Percentiles rank a stretch among this genome's conserved stretches.
Conservation (phyloP, 2,329 filamentous ascomycete species). For the Emmonsiellopsis sp. region DNA sequence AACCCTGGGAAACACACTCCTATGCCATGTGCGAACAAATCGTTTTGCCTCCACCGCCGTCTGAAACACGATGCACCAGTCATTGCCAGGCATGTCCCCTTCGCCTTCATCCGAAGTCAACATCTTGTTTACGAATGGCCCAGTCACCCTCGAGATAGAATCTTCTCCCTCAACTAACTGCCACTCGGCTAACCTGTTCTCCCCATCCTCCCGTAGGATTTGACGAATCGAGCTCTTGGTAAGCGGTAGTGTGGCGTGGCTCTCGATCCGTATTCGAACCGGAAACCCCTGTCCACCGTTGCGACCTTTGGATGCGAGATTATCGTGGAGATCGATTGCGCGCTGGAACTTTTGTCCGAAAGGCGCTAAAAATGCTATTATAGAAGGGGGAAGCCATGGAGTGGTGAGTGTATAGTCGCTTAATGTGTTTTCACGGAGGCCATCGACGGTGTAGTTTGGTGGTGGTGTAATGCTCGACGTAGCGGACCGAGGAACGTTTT, state of each 20-base stretch:
- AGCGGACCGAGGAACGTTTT: constrained; percentile 7
- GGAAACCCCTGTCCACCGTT: constrained; percentile 5
- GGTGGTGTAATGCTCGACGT: constrained; percentile 9
- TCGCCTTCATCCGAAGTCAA: constrained; percentile 3
- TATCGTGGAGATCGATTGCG: constrained; percentile 9
- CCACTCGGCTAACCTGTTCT: constrained; percentile 10
- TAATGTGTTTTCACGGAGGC: constrained; percentile 2
- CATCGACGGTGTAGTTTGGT: constrained; percentile 5
- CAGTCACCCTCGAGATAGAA: constrained; percentile 7
- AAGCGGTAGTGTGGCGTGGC: background rate
- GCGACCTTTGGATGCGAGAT: background rate
- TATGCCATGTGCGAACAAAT: constrained; percentile 46
- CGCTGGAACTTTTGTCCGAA: constrained; percentile 10
- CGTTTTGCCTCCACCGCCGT: constrained; percentile 46
- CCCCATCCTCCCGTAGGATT: constrained; percentile 11
- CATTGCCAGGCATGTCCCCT: constrained; percentile 16
- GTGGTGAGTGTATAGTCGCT: constrained; percentile 14
- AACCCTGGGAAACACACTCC: constrained; percentile 31
- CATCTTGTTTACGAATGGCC: constrained; percentile 5
- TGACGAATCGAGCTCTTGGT: constrained; percentile 5
- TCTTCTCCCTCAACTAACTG: constrained; percentile 7
- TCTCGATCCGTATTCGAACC: constrained; percentile 12
- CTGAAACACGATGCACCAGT: constrained; percentile 47
- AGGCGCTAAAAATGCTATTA: constrained; percentile 10
- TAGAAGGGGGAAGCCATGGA: constrained; percentile 10